A percentile compares a stretch with the other conserved stretches of the same genome.
Evolutionary conservation across 2,329 filamentous ascomycete genomes (phyloP).

Genomic region (Trichophaea hybrida): DNA sequence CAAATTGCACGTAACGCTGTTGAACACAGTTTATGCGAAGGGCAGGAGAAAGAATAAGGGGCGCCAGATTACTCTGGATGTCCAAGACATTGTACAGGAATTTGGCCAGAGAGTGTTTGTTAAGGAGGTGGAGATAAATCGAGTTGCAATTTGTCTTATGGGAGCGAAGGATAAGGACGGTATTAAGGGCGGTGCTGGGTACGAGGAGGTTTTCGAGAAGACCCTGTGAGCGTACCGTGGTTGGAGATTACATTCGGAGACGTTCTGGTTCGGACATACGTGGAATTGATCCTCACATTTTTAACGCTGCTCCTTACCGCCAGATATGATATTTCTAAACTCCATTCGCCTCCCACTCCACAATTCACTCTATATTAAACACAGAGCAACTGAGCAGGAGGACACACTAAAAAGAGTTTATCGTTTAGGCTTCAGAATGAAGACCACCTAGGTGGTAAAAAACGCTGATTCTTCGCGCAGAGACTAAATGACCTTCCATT

Average conservation of each 20-base stretch:
- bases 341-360: neutral
- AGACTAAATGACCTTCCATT: slow-evolving; percentile 1
- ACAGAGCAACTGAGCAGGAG: neutral
- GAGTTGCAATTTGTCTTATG: slow-evolving; percentile 72
- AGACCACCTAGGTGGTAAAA: neutral
- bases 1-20: slow-evolving; percentile 66
- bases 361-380: neutral
- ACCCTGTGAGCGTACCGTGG: neutral
- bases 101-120: slow-evolving; percentile 45
- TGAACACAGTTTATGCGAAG: slow-evolving; percentile 67
- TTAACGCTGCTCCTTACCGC: neutral
- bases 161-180: slow-evolving; percentile 45
- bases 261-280: neutral
- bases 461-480: neutral
- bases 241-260: neutral
- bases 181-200: slow-evolving; percentile 2
- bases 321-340: neutral
- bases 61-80: slow-evolving; percentile 20
- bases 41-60: slow-evolving; percentile 29
- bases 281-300: neutral
- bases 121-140: slow-evolving; percentile 49
- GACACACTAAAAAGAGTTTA: neutral
- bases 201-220: neutral
- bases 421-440: neutral
- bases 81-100: slow-evolving; percentile 27